phyloP scores from a whole-genome alignment of 257 asterid species.

The Pogostemon cablin region DNA sequence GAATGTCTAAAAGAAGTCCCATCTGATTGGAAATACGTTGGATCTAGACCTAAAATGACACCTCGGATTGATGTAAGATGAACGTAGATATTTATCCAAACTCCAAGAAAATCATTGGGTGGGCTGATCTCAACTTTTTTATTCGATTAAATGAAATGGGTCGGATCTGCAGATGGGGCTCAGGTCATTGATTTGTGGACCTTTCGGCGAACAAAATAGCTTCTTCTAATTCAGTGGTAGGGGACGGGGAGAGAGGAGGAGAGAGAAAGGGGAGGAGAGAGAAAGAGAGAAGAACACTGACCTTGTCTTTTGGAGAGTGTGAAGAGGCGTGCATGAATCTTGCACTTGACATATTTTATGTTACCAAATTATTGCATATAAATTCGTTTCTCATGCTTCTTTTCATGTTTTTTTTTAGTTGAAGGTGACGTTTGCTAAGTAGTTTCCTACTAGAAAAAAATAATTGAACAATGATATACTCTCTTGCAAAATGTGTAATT shows the following conservation, averaged over 20 bases:
- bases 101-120: conserved; percentile 22
- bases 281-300: not conserved
- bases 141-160: not conserved
- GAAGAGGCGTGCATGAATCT: conserved; percentile 43
- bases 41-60: not conserved
- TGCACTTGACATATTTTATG: not conserved
- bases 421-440: too few relatives aligned
- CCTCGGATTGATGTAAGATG: conserved; percentile 31
- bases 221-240: conserved; percentile 30
- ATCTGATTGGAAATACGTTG: conserved; percentile 16
- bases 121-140: not conserved
- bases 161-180: conserved; percentile 8
- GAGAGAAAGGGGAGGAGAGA: conserved; percentile 26
- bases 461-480: too few relatives aligned
- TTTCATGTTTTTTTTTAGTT: not conserved
- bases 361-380: not conserved
- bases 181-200: conserved; percentile 37
- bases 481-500: too few relatives aligned
- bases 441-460: too few relatives aligned
- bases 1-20: conserved; percentile 15
- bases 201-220: conserved; percentile 56
- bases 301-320: conserved; percentile 52
- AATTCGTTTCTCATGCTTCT: too few relatives aligned
- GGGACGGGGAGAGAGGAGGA: conserved; percentile 2
- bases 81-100: conserved; percentile 37